phyloP scores from a whole-genome alignment of 2,329 filamentous ascomycete species.

The Harringtonia aguacate region DNA sequence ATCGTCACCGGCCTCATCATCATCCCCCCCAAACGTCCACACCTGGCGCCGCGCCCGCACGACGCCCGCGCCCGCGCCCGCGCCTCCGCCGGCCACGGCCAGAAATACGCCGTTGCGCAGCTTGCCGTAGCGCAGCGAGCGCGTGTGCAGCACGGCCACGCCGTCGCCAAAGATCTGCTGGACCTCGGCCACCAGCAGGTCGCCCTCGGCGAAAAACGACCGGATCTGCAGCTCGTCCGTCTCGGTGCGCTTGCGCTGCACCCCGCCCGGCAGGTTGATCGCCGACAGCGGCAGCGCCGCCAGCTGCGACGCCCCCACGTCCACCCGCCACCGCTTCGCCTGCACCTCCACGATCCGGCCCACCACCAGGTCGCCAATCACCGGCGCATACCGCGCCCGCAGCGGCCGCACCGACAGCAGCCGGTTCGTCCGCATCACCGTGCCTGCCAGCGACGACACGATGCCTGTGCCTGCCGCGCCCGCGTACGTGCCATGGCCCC shows the following conservation, averaged over 20 bases:
- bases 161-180: conserved; percentile 83
- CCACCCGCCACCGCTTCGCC: conserved; percentile 84
- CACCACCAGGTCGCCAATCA: conserved; percentile 92
- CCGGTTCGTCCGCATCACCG: conserved; percentile 89
- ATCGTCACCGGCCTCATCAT: conserved; percentile 47
- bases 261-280: conserved; percentile 92
- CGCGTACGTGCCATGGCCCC: conserved; percentile 85
- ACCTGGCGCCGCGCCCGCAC: conserved; percentile 77
- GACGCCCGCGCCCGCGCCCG: conserved; percentile 76
- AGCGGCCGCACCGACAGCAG: conserved; percentile 84
- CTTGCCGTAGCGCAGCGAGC: conserved; percentile 89
- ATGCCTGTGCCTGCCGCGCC: conserved; percentile 55
- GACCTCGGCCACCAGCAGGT: conserved; percentile 88
- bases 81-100: conserved; percentile 68
- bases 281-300: conserved; percentile 75
- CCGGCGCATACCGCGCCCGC: conserved; percentile 85
- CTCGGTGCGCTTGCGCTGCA: conserved; percentile 80
- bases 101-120: conserved; percentile 87
- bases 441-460: conserved; percentile 81
- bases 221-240: conserved; percentile 96
- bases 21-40: conserved; percentile 60
- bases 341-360: conserved; percentile 95
- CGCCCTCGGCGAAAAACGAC: conserved; percentile 93
- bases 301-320: conserved; percentile 79
- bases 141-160: conserved; percentile 77